Evolutionary conservation across 179 eudicot genomes (phyloP).

Genomic region (Nepenthes alata): DNA sequence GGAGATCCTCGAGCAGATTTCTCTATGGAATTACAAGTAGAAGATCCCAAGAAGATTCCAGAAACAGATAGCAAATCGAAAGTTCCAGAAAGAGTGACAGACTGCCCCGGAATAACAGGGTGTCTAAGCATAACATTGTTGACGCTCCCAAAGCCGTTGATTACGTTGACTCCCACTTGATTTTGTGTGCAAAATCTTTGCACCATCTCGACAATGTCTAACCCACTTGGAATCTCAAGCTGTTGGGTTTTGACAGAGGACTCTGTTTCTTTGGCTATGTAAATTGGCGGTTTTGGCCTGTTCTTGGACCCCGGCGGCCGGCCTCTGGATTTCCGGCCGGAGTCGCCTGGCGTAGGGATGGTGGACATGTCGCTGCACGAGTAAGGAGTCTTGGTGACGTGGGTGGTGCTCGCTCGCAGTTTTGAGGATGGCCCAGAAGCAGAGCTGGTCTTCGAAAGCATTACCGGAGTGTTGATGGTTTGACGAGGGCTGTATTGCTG

Average conservation of each 20-base stretch:
- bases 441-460: neutral
- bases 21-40: neutral
- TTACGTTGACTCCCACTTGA: constrained; percentile 10
- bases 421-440: neutral
- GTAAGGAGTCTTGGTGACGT: neutral
- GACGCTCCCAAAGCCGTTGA: constrained; percentile 15
- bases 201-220: constrained; percentile 13
- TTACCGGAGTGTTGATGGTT: neutral
- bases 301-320: constrained; percentile 28
- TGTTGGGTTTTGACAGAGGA: constrained; percentile 1
- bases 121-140: constrained; percentile 7
- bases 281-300: constrained; percentile 12
- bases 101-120: neutral
- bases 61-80: constrained; percentile 9
- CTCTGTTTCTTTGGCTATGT: neutral
- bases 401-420: neutral
- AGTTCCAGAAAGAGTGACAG: constrained; percentile 7
- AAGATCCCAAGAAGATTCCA: constrained; percentile 11
- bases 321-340: constrained; percentile 6
- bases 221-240: constrained; percentile 18
- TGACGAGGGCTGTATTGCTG: neutral
- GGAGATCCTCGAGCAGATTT: neutral
- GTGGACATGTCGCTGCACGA: neutral
- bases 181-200: constrained; percentile 3
- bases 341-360: neutral